These are phyloP conservation scores for Wickerhamomyces chaumierensis DNA, from an alignment of 805 yeast species.

Conservation along the genomic window DNA sequence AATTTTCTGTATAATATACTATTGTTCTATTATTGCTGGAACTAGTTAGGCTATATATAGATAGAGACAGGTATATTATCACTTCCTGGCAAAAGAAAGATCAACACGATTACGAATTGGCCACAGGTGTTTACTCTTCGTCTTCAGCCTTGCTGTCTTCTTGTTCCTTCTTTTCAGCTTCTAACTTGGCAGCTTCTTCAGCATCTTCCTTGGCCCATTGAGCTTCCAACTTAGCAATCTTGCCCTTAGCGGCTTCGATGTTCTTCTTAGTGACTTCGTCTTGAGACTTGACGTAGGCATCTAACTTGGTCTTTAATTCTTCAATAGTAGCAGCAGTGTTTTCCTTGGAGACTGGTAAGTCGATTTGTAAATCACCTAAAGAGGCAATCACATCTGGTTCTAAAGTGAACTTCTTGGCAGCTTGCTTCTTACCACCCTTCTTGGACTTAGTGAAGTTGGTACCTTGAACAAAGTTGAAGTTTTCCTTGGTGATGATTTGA, in stretches of 20 bases:
- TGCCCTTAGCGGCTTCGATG: slow-evolving; percentile 65
- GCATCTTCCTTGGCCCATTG: slow-evolving; percentile 36
- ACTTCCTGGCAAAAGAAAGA: no score
- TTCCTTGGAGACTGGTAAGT: slow-evolving; percentile 67
- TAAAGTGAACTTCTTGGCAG: slow-evolving; percentile 48
- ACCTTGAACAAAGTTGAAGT: slow-evolving; percentile 45
- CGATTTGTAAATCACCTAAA: slow-evolving; percentile 63
- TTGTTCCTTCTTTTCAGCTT: slow-evolving; percentile 6
- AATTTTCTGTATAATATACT: no score
- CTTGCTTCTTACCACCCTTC: slow-evolving; percentile 46
- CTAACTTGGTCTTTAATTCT: slow-evolving; percentile 61
- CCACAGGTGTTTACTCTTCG: slow-evolving; percentile 10
- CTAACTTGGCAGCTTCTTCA: slow-evolving; percentile 17
- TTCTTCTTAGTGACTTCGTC: slow-evolving; percentile 72
- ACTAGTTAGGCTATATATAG: no score
- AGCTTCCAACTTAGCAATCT: slow-evolving; percentile 57
- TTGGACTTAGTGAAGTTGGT: slow-evolving; percentile 27
- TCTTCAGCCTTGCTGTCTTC: slow-evolving; percentile 6
- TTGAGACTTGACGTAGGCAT: slow-evolving; percentile 58
- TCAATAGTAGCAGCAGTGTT: slow-evolving; percentile 57
- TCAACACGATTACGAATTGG: no score
- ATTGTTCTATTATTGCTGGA: no score
- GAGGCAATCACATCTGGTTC: slow-evolving; percentile 73
- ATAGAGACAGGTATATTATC: no score
- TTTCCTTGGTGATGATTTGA: slow-evolving; percentile 53